Conservation (phyloP, 2,329 filamentous ascomycete species). For the Dothideomycetidae sp. region DNA sequence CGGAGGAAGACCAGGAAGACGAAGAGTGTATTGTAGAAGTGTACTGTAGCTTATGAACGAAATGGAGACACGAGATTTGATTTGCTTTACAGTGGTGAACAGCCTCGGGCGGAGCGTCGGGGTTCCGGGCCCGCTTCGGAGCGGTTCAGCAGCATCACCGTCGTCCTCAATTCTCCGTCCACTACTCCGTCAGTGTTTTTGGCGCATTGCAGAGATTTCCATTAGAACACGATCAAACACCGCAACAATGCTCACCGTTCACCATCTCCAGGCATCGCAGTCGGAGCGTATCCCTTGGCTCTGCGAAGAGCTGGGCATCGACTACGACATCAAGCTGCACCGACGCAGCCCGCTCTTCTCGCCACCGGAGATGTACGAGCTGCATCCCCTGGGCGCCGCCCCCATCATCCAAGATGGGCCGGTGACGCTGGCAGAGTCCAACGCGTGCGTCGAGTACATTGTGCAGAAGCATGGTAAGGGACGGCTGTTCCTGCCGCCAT, state of each 20-base stretch:
- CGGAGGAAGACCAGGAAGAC: no score
- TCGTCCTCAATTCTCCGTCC: no score
- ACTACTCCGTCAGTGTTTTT: no score
- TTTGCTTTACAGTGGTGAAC: no score
- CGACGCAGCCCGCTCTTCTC: slow-evolving; percentile 29
- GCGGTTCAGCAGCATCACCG: no score
- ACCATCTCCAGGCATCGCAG: slow-evolving; percentile 34
- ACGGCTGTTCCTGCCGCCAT: slow-evolving; percentile 32
- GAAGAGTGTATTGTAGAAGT: no score
- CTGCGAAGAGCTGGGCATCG: slow-evolving; percentile 47
- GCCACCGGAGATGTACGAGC: slow-evolving; percentile 18
- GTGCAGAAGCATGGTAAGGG: slow-evolving; percentile 39
- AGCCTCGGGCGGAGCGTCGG: no score
- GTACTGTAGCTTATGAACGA: no score
- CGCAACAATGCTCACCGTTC: slow-evolving; percentile 28
- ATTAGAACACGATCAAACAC: no score
- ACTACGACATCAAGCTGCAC: slow-evolving; percentile 38
- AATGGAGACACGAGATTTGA: no score
- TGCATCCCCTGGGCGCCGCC: slow-evolving; percentile 37
- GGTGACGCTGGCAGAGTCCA: slow-evolving; percentile 44
- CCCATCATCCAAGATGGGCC: slow-evolving; percentile 45
- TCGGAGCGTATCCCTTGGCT: slow-evolving; percentile 52
- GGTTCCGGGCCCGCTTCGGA: no score
- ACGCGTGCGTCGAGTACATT: slow-evolving; percentile 50
- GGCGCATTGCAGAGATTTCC: no score